Percentiles rank a stretch among this genome's conserved stretches.
Conservation (phyloP, 148 eudicot genomes). For the Drosera capensis region DNA sequence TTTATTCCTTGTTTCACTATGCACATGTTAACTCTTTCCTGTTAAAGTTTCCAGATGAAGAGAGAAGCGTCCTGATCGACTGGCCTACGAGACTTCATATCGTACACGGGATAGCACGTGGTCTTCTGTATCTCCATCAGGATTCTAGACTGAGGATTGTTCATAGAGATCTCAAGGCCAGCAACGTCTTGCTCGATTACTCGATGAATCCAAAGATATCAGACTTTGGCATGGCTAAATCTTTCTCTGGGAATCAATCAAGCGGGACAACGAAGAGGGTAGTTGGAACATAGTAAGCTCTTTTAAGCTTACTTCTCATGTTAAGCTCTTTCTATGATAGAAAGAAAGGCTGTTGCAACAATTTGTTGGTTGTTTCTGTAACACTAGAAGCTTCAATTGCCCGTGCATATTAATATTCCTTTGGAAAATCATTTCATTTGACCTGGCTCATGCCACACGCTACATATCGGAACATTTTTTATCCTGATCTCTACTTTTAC, state of each 20-base stretch:
- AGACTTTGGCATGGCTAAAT: constrained; percentile 11
- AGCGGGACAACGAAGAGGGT: background rate
- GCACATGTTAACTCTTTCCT: background rate
- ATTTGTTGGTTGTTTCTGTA: too few species aligned
- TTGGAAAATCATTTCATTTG: too few species aligned
- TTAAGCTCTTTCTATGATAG: too few species aligned
- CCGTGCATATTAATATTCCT: too few species aligned
- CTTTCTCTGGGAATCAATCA: constrained; percentile 8
- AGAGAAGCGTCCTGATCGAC: constrained; percentile 3
- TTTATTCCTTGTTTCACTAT: background rate
- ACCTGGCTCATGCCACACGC: too few species aligned
- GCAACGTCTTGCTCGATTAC: constrained; percentile 21
- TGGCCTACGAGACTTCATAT: constrained; percentile 10
- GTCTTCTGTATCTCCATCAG: constrained; percentile 10
- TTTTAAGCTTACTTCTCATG: background rate
- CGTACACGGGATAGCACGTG: constrained; percentile 19
- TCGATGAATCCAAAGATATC: background rate
- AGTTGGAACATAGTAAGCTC: background rate
- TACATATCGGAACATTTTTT: too few species aligned
- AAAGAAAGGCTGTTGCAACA: too few species aligned
- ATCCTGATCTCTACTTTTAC: too few species aligned
- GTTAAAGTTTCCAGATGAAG: constrained; percentile 7
- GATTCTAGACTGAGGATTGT: background rate
- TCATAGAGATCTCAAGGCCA: too few species aligned
- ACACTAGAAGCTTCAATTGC: too few species aligned